Evolutionary conservation across 768 basidiomycete species (phyloP).

Genomic region (Crucibulum laeve): DNA sequence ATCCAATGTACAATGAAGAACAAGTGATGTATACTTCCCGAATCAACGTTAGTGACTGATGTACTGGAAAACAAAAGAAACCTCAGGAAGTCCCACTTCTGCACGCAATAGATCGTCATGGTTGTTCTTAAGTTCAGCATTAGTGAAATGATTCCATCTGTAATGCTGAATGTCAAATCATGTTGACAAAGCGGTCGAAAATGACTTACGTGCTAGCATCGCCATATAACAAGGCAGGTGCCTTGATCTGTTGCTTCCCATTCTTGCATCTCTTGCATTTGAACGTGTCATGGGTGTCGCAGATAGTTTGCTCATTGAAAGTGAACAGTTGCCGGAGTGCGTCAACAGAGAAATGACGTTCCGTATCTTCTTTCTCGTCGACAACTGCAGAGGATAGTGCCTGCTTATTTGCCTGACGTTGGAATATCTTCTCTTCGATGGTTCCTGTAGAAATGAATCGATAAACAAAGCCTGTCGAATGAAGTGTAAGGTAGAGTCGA

Average conservation of each 20-base stretch:
- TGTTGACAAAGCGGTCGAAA: background rate
- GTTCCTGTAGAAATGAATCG: constrained; percentile 97
- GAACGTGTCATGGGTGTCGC: constrained; percentile 97
- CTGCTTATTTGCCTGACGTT: constrained; percentile 94
- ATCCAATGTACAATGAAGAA: background rate
- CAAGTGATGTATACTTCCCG: background rate
- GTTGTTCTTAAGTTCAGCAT: constrained; percentile 80
- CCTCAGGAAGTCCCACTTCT: constrained; percentile 77
- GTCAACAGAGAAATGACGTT: constrained; percentile 92
- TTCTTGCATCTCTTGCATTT: constrained; percentile 91
- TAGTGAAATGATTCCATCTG: constrained; percentile 98
- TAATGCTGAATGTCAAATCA: background rate
- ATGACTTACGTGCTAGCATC: constrained; percentile 92
- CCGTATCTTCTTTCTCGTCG: constrained; percentile 93
- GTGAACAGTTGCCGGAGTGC: constrained; percentile 86
- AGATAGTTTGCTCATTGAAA: constrained; percentile 81
- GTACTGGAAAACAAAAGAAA: constrained; percentile 96
- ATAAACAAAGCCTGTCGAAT: constrained; percentile 82
- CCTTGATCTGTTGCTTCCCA: constrained; percentile 79
- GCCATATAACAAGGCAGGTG: constrained; percentile 86
- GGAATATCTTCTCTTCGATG: constrained; percentile 99
- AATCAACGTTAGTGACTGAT: constrained; percentile 64
- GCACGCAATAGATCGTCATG: constrained; percentile 95
- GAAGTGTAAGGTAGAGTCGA: too few relatives aligned
- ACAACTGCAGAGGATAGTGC: constrained; percentile 97